Conservation (phyloP, 2,329 filamentous ascomycete species). For the Fusarium mangiferae region DNA sequence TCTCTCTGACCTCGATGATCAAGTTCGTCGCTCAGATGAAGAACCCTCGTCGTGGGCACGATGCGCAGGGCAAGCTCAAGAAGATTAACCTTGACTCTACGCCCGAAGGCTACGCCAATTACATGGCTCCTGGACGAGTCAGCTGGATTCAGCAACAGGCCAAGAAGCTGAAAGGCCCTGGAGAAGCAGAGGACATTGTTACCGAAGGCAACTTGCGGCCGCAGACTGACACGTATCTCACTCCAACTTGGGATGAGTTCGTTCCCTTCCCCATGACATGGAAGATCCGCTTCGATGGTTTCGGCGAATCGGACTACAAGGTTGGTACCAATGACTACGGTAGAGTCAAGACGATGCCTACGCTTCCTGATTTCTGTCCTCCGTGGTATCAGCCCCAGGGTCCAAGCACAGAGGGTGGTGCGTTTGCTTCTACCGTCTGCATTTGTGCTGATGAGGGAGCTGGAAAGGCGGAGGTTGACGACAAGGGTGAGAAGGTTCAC, state of each 20-base stretch:
- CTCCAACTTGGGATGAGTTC: conserved; percentile 3
- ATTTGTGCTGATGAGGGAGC: neutral
- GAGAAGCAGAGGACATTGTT: neutral
- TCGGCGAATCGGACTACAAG: neutral
- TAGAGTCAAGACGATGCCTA: neutral
- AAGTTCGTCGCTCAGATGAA: conserved; percentile 38
- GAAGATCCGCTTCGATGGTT: conserved; percentile 7
- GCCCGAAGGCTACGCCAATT: conserved; percentile 35
- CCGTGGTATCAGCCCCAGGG: conserved; percentile 12
- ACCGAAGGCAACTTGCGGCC: neutral
- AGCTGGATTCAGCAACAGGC: neutral
- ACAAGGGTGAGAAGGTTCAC: neutral
- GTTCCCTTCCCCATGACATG: conserved; percentile 10
- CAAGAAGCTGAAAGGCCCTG: neutral
- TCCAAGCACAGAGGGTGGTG: neutral
- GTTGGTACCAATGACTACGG: neutral
- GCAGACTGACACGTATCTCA: neutral
- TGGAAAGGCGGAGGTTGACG: neutral
- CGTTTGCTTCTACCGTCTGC: neutral
- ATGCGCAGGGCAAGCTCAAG: conserved; percentile 34
- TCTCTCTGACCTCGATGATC: conserved; percentile 26
- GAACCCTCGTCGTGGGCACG: conserved; percentile 36
- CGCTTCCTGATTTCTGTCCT: neutral
- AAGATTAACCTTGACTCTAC: conserved; percentile 25
- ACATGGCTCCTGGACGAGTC: conserved; percentile 22